Evolutionary conservation across 2,329 filamentous ascomycete species (phyloP), one percentile per base, ranked within the genome.

Genomic region (Amylocarpus encephaloides): DNA sequence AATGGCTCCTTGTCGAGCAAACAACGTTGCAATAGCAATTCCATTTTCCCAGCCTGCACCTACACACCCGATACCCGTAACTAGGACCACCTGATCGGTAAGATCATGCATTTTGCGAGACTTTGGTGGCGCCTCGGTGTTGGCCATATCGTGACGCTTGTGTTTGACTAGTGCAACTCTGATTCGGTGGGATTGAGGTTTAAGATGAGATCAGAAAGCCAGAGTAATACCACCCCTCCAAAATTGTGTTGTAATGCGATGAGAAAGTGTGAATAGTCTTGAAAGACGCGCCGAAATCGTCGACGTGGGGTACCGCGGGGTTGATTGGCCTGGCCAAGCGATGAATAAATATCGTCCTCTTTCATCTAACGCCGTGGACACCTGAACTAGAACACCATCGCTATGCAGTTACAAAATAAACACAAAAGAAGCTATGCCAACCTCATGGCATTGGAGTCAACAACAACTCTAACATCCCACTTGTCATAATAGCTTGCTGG

Each of bases 401-500:
- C 69, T 69, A 71, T 71, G 68, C 68, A 69, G 7, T 26, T 7
- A 26, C 22, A 57, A 43, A 59, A 42, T 58, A 49, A 53, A 47
- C 56, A 48, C 46, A 46, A 44, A 41, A 43, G 51, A 13, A 34
- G 15, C 16, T 47, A 46, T 30, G 40, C 3, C 45, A 54, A 38
- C 6, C 38, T 62, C 54, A 65, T 46, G 63, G 63, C 44, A 64
- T 63, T 7, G 72, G 75, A 46, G 77, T 74, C 62, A 86, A 80
- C 56, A 87, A 69, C 72, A 87, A 85, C 61, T 92, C 88, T 57
- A 97, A 70, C 91, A 97, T 96, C 2, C 92, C 93, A 58, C 79
- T 79, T 10, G 88, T 91, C 70, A 86, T 82, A 60, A 81, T 84
- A 1, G 92, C 91, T 64, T 86, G 77, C 69, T 95, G 87, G 18